Conservation (phyloP, 768 basidiomycete species). For the Leccinum obscurum region DNA sequence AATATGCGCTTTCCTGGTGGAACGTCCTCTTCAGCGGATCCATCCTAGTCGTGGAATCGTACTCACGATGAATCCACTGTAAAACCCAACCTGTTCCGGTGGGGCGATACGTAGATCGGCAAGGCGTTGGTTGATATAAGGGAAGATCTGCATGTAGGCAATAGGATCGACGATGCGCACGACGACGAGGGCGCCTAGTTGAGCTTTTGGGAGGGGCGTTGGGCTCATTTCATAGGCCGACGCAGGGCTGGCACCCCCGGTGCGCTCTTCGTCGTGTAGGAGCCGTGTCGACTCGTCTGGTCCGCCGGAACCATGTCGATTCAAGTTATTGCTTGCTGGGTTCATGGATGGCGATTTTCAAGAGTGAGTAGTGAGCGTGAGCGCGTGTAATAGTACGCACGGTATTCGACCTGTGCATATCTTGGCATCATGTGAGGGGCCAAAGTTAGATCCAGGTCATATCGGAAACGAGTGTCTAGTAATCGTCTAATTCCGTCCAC, state of each 20-base stretch:
- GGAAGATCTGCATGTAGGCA: constrained; percentile 7
- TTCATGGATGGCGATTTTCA: background rate
- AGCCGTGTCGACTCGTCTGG: constrained; percentile 5
- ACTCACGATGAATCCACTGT: constrained; percentile 10
- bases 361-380: background rate
- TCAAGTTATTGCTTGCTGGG: background rate
- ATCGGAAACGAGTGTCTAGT: background rate
- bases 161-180: constrained; percentile 2
- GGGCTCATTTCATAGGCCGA: background rate
- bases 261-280: background rate
- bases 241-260: background rate
- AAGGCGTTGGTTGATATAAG: constrained; percentile 12
- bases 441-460: background rate
- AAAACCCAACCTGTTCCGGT: constrained; percentile 12
- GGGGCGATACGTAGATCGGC: constrained; percentile 2
- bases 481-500: background rate
- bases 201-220: constrained; percentile 5
- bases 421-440: background rate
- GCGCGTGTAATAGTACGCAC: background rate
- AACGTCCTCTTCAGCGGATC: background rate
- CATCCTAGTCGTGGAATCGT: no score
- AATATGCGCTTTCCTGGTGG: constrained; percentile 5
- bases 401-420: background rate
- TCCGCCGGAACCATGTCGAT: background rate
- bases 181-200: constrained; percentile 1